Evolutionary conservation across 805 yeast genomes (phyloP).

Genomic region (Nadsonia fulvescens): DNA sequence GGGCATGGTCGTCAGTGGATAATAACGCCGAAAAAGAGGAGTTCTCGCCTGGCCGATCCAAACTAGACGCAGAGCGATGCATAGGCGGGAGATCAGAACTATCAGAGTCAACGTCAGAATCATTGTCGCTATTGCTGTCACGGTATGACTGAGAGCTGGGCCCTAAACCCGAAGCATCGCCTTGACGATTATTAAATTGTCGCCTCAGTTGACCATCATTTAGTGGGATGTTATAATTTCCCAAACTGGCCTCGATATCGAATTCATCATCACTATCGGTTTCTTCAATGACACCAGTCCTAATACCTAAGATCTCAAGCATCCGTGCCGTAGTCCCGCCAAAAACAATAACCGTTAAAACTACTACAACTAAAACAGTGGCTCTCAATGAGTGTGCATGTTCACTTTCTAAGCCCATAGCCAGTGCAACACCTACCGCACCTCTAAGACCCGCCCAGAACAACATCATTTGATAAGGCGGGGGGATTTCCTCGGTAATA

Average conservation of each 20-base stretch:
- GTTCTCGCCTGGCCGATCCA: constrained; percentile 1
- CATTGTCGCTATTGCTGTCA: constrained; percentile 12
- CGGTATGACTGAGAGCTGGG: constrained; percentile 9
- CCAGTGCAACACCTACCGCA: constrained; percentile 97
- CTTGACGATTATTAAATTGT: no score
- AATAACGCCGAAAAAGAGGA: constrained; percentile 12
- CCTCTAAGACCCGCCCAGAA: constrained; percentile 99
- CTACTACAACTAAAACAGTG: constrained; percentile 91
- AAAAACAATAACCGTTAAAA: constrained; percentile 82
- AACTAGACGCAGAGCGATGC: constrained; percentile 8
- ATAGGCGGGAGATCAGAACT: constrained; percentile 20
- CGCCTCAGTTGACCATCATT: constrained; percentile 3
- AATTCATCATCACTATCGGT: constrained; percentile 84
- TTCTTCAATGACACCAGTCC: constrained; percentile 78
- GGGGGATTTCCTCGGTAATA: constrained; percentile 77
- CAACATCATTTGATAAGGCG: constrained; percentile 94
- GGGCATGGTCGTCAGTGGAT: constrained; percentile 51
- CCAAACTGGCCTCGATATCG: constrained; percentile 50
- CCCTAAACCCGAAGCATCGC: no score
- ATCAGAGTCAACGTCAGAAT: constrained; percentile 20
- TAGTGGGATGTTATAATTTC: constrained; percentile 5
- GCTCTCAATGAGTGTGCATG: constrained; percentile 76
- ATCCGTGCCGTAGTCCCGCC: constrained; percentile 98
- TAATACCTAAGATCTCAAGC: constrained; percentile 87
- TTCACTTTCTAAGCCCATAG: constrained; percentile 94